These are phyloP conservation scores for Coemansia sp. DNA, from an alignment of 192 early-diverging fungal genomes.

Conservation along the genomic window DNA sequence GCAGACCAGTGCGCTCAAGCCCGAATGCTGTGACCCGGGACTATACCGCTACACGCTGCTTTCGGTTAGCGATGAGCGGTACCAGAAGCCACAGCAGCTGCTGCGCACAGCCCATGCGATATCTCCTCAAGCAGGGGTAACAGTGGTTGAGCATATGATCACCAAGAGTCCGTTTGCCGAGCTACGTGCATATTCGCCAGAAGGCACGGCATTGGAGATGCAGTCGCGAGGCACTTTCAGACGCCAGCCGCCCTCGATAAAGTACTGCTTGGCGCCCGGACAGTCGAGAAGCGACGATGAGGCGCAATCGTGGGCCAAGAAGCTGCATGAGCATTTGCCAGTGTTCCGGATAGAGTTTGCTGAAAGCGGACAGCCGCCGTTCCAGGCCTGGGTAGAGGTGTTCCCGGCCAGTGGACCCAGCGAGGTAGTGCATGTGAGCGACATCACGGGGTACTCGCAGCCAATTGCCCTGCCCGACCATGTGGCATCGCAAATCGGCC, in stretches of 20 bases:
- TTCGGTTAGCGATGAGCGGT: conserved; percentile 45
- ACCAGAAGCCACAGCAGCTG: conserved; percentile 34
- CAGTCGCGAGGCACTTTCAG: conserved; percentile 16
- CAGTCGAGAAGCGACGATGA: conserved; percentile 29
- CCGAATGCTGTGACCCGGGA: conserved; percentile 38
- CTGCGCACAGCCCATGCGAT: background rate
- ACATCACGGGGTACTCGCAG: conserved; percentile 25
- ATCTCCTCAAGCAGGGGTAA: conserved; percentile 9
- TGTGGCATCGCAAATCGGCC: conserved; percentile 44
- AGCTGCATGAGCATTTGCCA: conserved; percentile 36
- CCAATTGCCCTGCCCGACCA: conserved; percentile 29
- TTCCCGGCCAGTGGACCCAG: conserved; percentile 40
- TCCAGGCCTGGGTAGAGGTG: conserved; percentile 51
- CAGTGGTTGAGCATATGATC: conserved; percentile 34
- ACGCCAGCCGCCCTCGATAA: conserved; percentile 16
- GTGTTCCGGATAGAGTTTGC: conserved; percentile 50
- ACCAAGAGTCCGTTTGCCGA: conserved; percentile 27
- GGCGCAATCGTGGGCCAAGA: conserved; percentile 39
- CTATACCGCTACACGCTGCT: conserved; percentile 43
- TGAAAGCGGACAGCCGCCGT: conserved; percentile 19
- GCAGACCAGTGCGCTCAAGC: conserved; percentile 31
- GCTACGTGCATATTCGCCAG: conserved; percentile 41
- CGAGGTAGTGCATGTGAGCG: conserved; percentile 34
- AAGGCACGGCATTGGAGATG: conserved; percentile 24
- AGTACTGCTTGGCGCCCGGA: conserved; percentile 43